Conservation (phyloP, 2,329 filamentous ascomycete species). For the Corinectria fuckeliana region DNA sequence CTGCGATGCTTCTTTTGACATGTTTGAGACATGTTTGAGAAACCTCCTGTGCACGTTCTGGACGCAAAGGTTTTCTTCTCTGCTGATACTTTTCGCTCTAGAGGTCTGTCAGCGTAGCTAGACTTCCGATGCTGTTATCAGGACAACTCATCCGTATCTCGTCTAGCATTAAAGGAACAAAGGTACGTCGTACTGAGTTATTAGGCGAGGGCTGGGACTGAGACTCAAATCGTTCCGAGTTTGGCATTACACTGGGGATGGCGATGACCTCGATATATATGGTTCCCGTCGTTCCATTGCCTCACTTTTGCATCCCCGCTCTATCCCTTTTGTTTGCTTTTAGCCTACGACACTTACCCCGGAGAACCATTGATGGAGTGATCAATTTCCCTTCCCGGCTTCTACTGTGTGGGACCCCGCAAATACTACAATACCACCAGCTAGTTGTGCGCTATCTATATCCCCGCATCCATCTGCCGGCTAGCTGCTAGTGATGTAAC, state of each 20-base stretch:
- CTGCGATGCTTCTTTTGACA: background rate
- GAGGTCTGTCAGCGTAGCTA: too few species aligned
- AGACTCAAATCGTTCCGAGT: too few species aligned
- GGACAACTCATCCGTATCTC: too few species aligned
- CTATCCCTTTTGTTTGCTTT: background rate
- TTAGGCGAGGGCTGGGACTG: too few species aligned
- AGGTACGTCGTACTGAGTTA: too few species aligned
- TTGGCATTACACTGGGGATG: too few species aligned
- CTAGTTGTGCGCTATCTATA: conserved; percentile 23
- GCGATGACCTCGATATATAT: too few species aligned
- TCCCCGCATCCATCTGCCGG: background rate
- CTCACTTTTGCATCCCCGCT: background rate
- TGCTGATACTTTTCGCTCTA: background rate
- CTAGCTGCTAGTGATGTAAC: conserved; percentile 27
- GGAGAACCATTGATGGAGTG: conserved; percentile 7
- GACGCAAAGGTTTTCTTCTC: background rate
- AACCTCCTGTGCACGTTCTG: background rate
- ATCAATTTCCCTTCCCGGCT: conserved; percentile 3
- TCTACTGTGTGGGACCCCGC: conserved; percentile 29
- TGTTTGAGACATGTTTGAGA: background rate
- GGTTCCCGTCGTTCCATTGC: background rate
- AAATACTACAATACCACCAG: conserved; percentile 5
- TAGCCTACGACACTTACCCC: background rate
- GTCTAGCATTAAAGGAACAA: too few species aligned
- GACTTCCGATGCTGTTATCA: too few species aligned